Conservation (phyloP, 495 filamentous ascomycete species). For the Aspergillus sclerotioniger region DNA sequence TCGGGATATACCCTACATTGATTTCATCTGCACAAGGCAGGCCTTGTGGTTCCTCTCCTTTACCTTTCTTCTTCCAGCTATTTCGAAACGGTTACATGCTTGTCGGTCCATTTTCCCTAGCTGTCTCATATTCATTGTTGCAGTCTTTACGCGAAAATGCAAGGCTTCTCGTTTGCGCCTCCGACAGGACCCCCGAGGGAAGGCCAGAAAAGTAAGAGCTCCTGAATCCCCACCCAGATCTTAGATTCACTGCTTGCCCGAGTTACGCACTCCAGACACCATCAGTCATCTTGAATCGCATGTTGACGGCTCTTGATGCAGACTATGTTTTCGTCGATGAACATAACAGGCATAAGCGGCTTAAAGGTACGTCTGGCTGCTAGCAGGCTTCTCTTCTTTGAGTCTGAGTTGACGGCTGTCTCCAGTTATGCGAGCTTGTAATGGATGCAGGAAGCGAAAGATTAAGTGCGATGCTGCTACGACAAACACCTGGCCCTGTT, state of each 20-base stretch:
- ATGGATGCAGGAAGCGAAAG: conserved; percentile 81
- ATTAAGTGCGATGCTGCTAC: conserved; percentile 98
- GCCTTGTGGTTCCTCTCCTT: conserved; percentile 9
- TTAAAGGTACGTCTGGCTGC: conserved; percentile 71
- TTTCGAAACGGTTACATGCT: not conserved
- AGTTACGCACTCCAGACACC: not conserved
- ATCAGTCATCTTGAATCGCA: not conserved
- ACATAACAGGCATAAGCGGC: conserved; percentile 94
- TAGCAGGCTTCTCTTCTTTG: not conserved
- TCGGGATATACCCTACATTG: not conserved
- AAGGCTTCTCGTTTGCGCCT: conserved; percentile 49
- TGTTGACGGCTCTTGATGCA: conserved; percentile 33
- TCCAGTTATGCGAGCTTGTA: conserved; percentile 96
- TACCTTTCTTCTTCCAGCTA: not conserved
- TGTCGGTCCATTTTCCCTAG: not conserved
- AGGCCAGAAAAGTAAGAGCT: conserved; percentile 45
- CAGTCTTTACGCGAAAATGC: conserved; percentile 28
- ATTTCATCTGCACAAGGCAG: conserved; percentile 16
- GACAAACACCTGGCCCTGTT: conserved; percentile 97
- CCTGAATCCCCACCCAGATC: not conserved
- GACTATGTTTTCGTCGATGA: conserved; percentile 99
- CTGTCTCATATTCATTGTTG: not conserved
- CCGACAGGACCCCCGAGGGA: conserved; percentile 44
- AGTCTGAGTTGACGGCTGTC: not conserved
- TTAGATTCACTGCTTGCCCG: not conserved